Conservation (phyloP, 345 rosid species). For the Boechera retrofracta region DNA sequence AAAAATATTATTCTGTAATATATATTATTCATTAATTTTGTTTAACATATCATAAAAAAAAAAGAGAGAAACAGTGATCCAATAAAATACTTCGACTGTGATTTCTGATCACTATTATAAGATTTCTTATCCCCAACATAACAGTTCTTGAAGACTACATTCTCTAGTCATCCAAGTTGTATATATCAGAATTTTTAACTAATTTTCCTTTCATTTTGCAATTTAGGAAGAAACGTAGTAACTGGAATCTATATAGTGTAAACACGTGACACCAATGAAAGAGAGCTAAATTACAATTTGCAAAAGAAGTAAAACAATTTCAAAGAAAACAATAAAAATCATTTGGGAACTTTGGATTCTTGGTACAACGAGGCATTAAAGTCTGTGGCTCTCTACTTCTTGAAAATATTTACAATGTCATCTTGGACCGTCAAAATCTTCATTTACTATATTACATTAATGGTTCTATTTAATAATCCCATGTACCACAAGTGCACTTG, state of each 20-base stretch:
- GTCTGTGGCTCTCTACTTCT: constrained; percentile 44
- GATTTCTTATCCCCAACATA: not conserved
- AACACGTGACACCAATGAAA: constrained; percentile 54
- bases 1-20: no score
- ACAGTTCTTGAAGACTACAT: constrained; percentile 30
- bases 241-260: not conserved
- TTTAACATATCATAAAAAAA: no score
- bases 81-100: not conserved
- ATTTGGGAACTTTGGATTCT: constrained; percentile 62
- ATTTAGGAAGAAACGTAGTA: constrained; percentile 23
- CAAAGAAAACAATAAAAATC: constrained; percentile 11
- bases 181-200: not conserved
- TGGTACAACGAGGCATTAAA: constrained; percentile 42
- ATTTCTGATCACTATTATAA: constrained; percentile 1
- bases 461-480: constrained; percentile 30
- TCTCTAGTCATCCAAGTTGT: constrained; percentile 30
- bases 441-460: constrained; percentile 33
- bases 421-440: constrained; percentile 44
- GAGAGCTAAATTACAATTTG: constrained; percentile 17
- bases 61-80: no score
- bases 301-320: not conserved
- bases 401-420: constrained; percentile 38
- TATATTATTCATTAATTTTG: no score
- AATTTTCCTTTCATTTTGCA: constrained; percentile 10
- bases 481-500: constrained; percentile 39